phyloP scores from a whole-genome alignment of 2,329 filamentous ascomycete species.

The Xylaria sp. region DNA sequence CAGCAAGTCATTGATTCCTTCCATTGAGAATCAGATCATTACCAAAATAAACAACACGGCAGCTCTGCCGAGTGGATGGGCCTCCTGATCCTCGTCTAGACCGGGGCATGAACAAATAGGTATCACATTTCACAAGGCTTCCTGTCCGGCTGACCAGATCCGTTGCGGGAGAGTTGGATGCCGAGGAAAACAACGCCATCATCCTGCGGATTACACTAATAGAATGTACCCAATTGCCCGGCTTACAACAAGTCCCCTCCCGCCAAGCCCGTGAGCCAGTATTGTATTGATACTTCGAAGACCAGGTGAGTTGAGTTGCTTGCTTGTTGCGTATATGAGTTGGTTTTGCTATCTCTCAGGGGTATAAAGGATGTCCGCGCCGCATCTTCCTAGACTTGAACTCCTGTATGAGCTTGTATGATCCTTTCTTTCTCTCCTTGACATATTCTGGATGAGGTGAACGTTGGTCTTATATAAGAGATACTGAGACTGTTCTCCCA shows the following conservation, averaged over 20 bases:
- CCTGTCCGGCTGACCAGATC: constrained; percentile 49
- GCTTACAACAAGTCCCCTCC: neutral
- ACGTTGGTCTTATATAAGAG: neutral
- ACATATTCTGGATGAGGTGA: neutral
- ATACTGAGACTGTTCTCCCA: constrained; percentile 24
- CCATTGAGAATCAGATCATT: too few relatives aligned
- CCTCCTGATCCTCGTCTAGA: neutral
- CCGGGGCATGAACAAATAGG: neutral
- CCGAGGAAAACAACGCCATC: neutral
- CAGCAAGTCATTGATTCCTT: neutral
- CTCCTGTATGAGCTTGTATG: neutral
- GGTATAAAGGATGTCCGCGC: constrained; percentile 13
- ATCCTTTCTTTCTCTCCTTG: neutral
- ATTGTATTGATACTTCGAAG: neutral
- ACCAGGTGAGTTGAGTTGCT: neutral
- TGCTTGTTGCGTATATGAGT: too few relatives aligned
- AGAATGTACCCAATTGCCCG: neutral
- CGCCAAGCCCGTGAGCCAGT: neutral
- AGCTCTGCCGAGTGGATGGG: too few relatives aligned
- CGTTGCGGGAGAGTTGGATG: constrained; percentile 41
- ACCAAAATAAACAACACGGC: too few relatives aligned
- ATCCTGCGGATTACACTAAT: constrained; percentile 18
- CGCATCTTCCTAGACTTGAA: constrained; percentile 6
- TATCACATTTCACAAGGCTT: constrained; percentile 26
- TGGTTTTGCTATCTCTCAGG: neutral